Evolutionary conservation across 257 asterid genomes (phyloP).

Genomic region (Solanum lycopersicoides): DNA sequence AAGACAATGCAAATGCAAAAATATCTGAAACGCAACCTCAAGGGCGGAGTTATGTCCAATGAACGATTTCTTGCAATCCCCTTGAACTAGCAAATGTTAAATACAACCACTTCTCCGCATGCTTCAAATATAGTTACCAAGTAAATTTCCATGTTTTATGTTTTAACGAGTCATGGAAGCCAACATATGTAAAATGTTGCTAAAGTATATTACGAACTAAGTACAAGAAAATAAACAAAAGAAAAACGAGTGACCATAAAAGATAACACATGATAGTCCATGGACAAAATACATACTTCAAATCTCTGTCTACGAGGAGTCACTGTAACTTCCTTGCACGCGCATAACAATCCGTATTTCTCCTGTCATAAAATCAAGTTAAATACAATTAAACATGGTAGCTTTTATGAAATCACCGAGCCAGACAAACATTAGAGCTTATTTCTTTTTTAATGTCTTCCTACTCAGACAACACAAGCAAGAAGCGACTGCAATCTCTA

Average conservation of each 20-base stretch:
- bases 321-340: constrained; percentile 45
- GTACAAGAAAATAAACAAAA: too few relatives aligned
- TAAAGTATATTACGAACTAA: too few relatives aligned
- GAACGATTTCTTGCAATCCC: too few relatives aligned
- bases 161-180: too few relatives aligned
- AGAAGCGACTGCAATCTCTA: background rate
- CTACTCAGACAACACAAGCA: background rate
- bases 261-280: background rate
- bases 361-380: constrained; percentile 40
- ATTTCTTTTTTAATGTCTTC: background rate
- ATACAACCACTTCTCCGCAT: too few relatives aligned
- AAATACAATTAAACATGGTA: background rate
- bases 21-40: too few relatives aligned
- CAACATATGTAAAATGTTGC: too few relatives aligned
- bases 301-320: constrained; percentile 66
- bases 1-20: too few relatives aligned
- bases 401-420: background rate
- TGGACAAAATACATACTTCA: constrained; percentile 41
- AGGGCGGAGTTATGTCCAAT: too few relatives aligned
- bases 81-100: too few relatives aligned
- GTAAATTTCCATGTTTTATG: too few relatives aligned
- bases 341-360: constrained; percentile 45
- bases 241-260: background rate
- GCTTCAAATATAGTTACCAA: too few relatives aligned
- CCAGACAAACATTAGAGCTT: background rate